Conservation (phyloP, 2,329 filamentous ascomycete species). For the Hypoxylon sp. region DNA sequence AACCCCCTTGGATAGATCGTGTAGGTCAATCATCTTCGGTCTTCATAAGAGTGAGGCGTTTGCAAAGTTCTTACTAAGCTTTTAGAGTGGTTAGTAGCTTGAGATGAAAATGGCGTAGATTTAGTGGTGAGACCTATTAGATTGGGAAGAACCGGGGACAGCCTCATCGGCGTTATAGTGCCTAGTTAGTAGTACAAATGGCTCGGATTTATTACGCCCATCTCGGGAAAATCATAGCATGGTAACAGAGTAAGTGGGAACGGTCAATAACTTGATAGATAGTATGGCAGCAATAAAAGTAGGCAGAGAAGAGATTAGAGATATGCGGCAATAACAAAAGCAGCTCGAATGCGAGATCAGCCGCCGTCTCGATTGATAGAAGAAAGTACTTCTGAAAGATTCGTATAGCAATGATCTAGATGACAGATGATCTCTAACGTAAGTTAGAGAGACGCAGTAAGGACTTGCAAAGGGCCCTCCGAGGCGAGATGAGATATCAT, state of each 20-base stretch:
- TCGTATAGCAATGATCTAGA: constrained; percentile 42
- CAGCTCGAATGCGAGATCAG: constrained; percentile 33
- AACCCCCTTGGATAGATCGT: background rate
- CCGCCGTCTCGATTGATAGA: constrained; percentile 38
- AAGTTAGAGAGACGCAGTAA: constrained; percentile 15
- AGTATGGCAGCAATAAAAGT: background rate
- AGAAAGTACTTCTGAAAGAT: constrained; percentile 41
- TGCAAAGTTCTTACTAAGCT: background rate
- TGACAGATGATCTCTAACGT: constrained; percentile 33
- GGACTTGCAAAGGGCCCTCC: constrained; percentile 10
- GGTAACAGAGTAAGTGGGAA: constrained; percentile 9
- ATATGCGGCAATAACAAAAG: constrained; percentile 29
- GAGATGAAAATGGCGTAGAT: no score
- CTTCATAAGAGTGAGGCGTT: background rate
- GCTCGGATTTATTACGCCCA: background rate
- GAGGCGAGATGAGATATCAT: constrained; percentile 27
- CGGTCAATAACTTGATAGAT: background rate
- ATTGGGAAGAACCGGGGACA: background rate
- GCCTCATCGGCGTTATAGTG: background rate
- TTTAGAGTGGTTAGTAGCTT: background rate
- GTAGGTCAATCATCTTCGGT: background rate
- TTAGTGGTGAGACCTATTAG: background rate
- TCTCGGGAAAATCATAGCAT: background rate
- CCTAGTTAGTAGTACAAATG: background rate
- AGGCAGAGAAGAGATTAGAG: constrained; percentile 2